Conservation (phyloP, 129 eudicot genomes). For the Flaveria brownii region DNA sequence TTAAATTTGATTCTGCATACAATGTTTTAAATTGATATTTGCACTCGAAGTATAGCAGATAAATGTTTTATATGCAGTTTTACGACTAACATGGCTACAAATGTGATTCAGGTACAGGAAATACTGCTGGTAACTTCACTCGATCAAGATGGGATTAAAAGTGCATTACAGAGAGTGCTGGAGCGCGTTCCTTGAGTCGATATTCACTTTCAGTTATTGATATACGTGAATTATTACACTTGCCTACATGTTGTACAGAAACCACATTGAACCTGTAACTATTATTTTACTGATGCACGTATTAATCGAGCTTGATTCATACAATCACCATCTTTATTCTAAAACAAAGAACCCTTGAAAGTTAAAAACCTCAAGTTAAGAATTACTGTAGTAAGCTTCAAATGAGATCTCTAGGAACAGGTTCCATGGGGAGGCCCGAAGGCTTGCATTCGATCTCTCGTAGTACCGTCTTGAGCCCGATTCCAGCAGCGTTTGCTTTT, state of each 20-base stretch:
- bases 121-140: constrained; percentile 80
- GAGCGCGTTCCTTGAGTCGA: constrained; percentile 77
- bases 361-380: neutral
- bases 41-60: too few species aligned
- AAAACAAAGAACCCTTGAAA: constrained; percentile 2
- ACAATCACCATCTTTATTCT: constrained; percentile 32
- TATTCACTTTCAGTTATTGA: neutral
- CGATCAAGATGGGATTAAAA: constrained; percentile 88
- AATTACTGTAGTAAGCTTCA: constrained; percentile 22
- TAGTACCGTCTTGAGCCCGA: constrained; percentile 69
- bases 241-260: constrained; percentile 42
- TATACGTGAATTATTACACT: constrained; percentile 27
- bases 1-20: too few species aligned
- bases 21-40: too few species aligned
- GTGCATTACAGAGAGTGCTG: constrained; percentile 74
- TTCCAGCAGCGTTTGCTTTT: constrained; percentile 66
- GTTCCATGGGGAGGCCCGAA: constrained; percentile 33
- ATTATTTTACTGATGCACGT: constrained; percentile 17
- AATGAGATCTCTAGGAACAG: constrained; percentile 63
- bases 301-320: constrained; percentile 11
- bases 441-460: constrained; percentile 83
- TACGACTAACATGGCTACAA: constrained; percentile 6
- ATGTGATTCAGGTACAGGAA: constrained; percentile 73
- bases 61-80: neutral
- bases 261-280: constrained; percentile 34